These are phyloP conservation scores for Chaetomiaceae sp. DNA, from an alignment of 2,329 filamentous ascomycete species.

Conservation along the genomic window DNA sequence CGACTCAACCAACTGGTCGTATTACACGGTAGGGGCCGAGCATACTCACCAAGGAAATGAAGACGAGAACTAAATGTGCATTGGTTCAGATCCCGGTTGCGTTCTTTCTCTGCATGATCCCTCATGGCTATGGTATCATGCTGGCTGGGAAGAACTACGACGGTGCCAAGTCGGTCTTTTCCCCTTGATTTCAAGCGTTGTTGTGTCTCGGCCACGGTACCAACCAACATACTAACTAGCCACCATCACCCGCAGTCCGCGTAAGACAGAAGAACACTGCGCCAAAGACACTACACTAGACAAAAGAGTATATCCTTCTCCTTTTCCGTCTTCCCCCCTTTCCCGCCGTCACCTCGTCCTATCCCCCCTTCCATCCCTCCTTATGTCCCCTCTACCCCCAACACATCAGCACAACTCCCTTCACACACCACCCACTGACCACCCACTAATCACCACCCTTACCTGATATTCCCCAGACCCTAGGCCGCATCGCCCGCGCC, in stretches of 20 bases:
- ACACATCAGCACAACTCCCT: too few species aligned
- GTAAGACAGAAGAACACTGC: constrained; percentile 29
- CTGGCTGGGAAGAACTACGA: constrained; percentile 33
- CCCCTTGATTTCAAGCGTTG: too few species aligned
- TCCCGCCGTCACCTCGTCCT: too few species aligned
- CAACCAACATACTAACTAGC: not conserved
- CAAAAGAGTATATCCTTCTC: constrained; percentile 23
- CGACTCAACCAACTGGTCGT: constrained; percentile 23
- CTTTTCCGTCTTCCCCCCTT: too few species aligned
- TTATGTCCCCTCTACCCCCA: too few species aligned
- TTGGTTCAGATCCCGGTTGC: constrained; percentile 35
- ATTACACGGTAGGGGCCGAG: constrained; percentile 23
- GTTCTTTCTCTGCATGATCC: constrained; percentile 31
- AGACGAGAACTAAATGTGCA: not conserved
- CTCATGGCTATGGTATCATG: constrained; percentile 31
- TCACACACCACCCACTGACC: too few species aligned
- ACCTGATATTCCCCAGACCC: too few species aligned
- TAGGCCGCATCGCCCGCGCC: constrained; percentile 24
- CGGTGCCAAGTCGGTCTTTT: constrained; percentile 25
- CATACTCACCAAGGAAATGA: not conserved
- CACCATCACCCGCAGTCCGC: constrained; percentile 26
- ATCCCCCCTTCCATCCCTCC: too few species aligned
- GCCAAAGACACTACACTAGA: constrained; percentile 29
- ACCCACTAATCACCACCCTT: too few species aligned
- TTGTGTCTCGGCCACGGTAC: not conserved